Base-by-base conservation (phyloP, 345 rosid genomes). In the Adansonia digitata region DNA sequence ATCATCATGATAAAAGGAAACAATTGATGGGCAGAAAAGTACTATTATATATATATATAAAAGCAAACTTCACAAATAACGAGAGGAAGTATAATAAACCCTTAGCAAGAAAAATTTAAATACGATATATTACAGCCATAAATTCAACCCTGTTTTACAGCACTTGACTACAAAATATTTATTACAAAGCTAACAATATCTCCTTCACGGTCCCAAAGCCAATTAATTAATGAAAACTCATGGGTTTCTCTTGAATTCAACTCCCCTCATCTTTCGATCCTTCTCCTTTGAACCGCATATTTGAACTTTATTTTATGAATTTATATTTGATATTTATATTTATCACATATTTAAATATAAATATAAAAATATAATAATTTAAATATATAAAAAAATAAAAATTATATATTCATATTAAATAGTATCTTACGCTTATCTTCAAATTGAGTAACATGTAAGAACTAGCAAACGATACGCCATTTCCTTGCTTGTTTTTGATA, bases 401-500 rank as follows among this genome's bases (percentile, higher is more conserved):
- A 31, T 31, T 31, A 3, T 31, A 31, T 31, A 31, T 3, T 31
- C 34, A 3, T 31, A 31, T 31, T 31, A 31, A 31, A 31, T 3
- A 31, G 34, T 31, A 31, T 31, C 34, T 31, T 1, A 31, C 34
- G 3, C 34, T 31, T 3, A 31, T 31, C 34, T 3, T 3, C 2
- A 31, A 31, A 1, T 31, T 31, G 3, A 31, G 34, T 31, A 31
- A 31, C 34, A 31, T 31, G 3, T 37, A 37, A 7, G 3, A 37
- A 37, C 5, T 37, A 37, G 5, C 0, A 37, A 55, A 55, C 40
- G 49, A 63, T 45, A 59, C 17, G 60, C 85, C 76, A 86, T 88
- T 84, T 88, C 88, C 90, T 63, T 81, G 90, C 76, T 84, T 81
- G 88, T 88, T 83, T 85, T 67, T 49, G 82, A 71, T 73, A 40